A percentile compares a stretch with the other conserved stretches of the same genome.
Conservation (phyloP, 441 rosid genomes). For the Arabidopsis lyrata region DNA sequence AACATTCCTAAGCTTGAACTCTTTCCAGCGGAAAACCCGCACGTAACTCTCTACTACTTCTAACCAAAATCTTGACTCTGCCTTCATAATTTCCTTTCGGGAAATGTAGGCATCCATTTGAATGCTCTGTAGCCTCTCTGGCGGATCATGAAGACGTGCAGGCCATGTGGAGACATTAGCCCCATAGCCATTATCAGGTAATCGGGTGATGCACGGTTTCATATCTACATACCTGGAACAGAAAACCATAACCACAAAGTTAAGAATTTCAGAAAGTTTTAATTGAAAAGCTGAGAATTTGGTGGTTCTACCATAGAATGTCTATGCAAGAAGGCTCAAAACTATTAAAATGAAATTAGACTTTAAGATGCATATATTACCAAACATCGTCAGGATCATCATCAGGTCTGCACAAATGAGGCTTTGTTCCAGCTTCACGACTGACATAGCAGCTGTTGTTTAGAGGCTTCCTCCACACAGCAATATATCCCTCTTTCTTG, state of each 20-base stretch:
- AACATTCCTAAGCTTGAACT: conserved; percentile 59
- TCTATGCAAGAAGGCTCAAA: neutral
- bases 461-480: conserved; percentile 66
- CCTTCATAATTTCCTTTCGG: conserved; percentile 68
- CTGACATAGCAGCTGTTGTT: conserved; percentile 65
- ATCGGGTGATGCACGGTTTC: conserved; percentile 57
- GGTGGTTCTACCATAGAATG: neutral
- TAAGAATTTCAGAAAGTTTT: neutral
- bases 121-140: conserved; percentile 69
- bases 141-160: conserved; percentile 65
- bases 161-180: conserved; percentile 68
- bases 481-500: conserved; percentile 64
- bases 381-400: conserved; percentile 72
- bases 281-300: conserved; percentile 2
- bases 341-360: neutral
- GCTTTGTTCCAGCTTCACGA: conserved; percentile 53
- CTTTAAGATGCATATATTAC: conserved; percentile 43
- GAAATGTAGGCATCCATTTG: conserved; percentile 69
- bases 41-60: conserved; percentile 60
- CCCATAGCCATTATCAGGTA: conserved; percentile 65
- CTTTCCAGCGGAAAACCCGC: conserved; percentile 61
- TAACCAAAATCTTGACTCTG: conserved; percentile 70
- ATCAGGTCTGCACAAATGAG: conserved; percentile 58
- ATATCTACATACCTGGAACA: conserved; percentile 60
- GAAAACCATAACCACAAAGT: conserved; percentile 23